Evolutionary conservation across 495 filamentous ascomycete genomes (phyloP).

Genomic region (Penicillium malachiteum): DNA sequence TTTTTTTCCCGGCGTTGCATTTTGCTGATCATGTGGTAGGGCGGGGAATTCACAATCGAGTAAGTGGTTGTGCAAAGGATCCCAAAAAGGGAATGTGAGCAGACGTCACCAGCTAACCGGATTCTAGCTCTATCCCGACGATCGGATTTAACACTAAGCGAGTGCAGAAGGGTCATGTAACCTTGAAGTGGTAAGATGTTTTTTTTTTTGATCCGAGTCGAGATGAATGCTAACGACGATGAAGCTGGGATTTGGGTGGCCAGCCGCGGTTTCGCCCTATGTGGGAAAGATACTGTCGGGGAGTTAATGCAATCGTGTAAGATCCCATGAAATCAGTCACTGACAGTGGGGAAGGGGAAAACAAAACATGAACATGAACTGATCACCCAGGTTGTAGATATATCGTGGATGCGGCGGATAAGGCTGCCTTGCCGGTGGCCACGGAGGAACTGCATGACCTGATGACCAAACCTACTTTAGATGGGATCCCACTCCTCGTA

Average conservation of each 20-base stretch:
- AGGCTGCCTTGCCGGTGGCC: conserved; percentile 75
- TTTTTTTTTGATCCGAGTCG: not conserved
- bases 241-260: conserved; percentile 92
- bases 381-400: conserved; percentile 52
- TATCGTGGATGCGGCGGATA: conserved; percentile 91
- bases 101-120: conserved; percentile 39
- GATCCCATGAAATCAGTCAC: no score
- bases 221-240: conserved; percentile 11
- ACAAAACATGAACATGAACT: not conserved
- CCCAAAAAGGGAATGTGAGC: not conserved
- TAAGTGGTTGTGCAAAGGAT: conserved; percentile 54
- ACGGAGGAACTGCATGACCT: conserved; percentile 88
- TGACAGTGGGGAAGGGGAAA: not conserved
- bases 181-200: conserved; percentile 77
- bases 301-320: conserved; percentile 96
- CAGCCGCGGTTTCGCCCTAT: conserved; percentile 97
- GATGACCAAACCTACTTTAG: conserved; percentile 79
- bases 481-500: conserved; percentile 91
- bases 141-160: conserved; percentile 99
- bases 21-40: conserved; percentile 55
- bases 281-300: conserved; percentile 99
- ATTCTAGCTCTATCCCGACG: conserved; percentile 87
- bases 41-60: conserved; percentile 98
- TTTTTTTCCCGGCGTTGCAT: not conserved
- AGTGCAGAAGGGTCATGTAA: conserved; percentile 97